Evolutionary conservation across 2,329 filamentous ascomycete genomes (phyloP).

Genomic region (Xylariaceae sp.): DNA sequence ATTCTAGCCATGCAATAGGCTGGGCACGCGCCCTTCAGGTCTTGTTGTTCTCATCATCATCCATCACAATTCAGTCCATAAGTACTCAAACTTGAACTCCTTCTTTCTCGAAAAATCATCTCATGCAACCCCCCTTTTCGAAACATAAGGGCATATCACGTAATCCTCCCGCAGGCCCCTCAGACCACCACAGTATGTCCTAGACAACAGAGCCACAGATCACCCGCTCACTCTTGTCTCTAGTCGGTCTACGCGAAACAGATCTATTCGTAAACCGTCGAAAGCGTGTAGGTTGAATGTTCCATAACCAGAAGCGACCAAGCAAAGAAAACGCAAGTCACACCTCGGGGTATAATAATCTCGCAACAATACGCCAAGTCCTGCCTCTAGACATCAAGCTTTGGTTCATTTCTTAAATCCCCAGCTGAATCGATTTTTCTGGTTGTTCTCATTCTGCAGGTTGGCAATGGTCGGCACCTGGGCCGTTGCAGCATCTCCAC

Average conservation of each 20-base stretch:
- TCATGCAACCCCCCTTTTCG: too few relatives aligned
- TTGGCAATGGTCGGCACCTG: constrained; percentile 54
- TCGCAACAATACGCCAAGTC: not conserved
- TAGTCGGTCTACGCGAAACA: too few relatives aligned
- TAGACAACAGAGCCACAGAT: not conserved
- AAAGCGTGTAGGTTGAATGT: not conserved
- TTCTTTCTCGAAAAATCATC: constrained; percentile 7
- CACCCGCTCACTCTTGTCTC: too few relatives aligned
- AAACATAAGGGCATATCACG: constrained; percentile 7
- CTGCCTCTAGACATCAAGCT: not conserved
- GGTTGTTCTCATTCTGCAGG: constrained; percentile 53
- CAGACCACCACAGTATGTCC: constrained; percentile 4
- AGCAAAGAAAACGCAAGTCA: constrained; percentile 3
- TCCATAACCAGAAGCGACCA: not conserved
- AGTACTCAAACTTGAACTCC: constrained; percentile 13
- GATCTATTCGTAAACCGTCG: too few relatives aligned
- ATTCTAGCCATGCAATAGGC: constrained; percentile 11
- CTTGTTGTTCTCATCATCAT: constrained; percentile 1
- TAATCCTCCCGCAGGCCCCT: constrained; percentile 11
- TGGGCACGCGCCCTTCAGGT: constrained; percentile 1
- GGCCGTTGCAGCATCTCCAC: constrained; percentile 45
- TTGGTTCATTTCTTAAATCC: constrained; percentile 59
- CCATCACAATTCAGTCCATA: constrained; percentile 6
- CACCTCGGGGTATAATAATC: constrained; percentile 10
- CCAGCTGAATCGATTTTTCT: constrained; percentile 68